Evolutionary conservation across 768 basidiomycete genomes (phyloP).

Genomic region (Suillus tomentosus): DNA sequence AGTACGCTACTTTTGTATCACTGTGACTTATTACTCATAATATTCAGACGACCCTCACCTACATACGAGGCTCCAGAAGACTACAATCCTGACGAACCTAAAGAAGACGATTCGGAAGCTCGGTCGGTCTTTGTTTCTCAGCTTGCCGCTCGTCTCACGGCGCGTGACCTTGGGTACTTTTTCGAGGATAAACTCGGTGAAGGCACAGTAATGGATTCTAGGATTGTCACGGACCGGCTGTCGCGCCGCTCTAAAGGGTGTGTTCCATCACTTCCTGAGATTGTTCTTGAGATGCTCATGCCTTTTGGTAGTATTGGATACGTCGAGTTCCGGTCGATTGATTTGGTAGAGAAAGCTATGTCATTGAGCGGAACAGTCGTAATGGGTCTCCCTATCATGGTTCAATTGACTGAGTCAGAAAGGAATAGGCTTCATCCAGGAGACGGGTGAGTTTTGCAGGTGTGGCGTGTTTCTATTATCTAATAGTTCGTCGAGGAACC

Average conservation of each 20-base stretch:
- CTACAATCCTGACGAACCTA: conserved; percentile 85
- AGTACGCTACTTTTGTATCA: conserved; percentile 37
- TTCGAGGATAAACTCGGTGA: conserved; percentile 97
- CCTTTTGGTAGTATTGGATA: conserved; percentile 79
- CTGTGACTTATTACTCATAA: conserved; percentile 16
- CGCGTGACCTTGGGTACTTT: conserved; percentile 96
- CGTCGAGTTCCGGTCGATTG: conserved; percentile 92
- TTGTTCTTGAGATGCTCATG: conserved; percentile 10
- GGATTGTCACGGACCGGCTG: conserved; percentile 93
- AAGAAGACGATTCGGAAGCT: conserved; percentile 96
- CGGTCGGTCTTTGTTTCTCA: conserved; percentile 99
- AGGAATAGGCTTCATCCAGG: conserved; percentile 88
- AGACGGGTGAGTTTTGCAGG: conserved; percentile 62
- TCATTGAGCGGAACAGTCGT: conserved; percentile 91
- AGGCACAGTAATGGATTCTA: conserved; percentile 90
- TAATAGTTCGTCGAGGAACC: conserved; percentile 50
- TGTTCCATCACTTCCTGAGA: conserved; percentile 24
- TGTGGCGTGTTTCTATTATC: conserved; percentile 13
- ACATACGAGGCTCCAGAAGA: conserved; percentile 69
- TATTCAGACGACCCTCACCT: conserved; percentile 65
- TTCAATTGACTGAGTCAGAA: conserved; percentile 97
- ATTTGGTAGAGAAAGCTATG: conserved; percentile 89
- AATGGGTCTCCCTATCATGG: conserved; percentile 97
- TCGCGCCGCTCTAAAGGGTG: conserved; percentile 98
- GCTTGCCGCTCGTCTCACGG: conserved; percentile 94